Conservation (phyloP, 306 rosid species). For the Casuarina glauca region DNA sequence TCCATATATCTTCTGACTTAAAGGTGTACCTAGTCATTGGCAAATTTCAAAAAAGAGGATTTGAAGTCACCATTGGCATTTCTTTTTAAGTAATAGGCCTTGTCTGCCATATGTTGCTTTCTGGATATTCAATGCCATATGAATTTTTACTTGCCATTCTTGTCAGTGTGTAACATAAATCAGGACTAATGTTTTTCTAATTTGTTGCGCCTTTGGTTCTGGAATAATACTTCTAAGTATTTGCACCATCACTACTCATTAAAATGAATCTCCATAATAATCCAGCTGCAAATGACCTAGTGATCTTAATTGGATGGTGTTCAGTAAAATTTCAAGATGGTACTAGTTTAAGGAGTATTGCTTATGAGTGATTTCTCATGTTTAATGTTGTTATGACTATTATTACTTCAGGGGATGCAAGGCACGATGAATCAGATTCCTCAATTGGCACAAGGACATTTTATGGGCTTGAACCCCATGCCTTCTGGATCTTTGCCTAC, state of each 20-base stretch:
- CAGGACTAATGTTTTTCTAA: not conserved
- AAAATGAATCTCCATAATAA: not conserved
- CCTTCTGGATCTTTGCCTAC: slow-evolving; percentile 77
- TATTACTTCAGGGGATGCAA: slow-evolving; percentile 74
- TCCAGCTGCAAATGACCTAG: not conserved
- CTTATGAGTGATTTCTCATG: not conserved
- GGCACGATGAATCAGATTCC: slow-evolving; percentile 82
- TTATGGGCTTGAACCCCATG: slow-evolving; percentile 89
- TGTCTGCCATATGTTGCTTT: not conserved
- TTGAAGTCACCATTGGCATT: not conserved
- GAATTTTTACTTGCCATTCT: not conserved
- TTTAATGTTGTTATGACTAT: not conserved
- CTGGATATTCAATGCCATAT: slow-evolving; percentile 3
- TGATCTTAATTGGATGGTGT: not conserved
- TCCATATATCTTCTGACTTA: not conserved
- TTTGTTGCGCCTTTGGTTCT: not conserved
- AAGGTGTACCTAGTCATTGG: not conserved
- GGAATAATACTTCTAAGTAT: slow-evolving; percentile 8
- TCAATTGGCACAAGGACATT: slow-evolving; percentile 81
- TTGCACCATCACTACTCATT: not conserved
- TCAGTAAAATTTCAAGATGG: not conserved
- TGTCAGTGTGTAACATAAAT: not conserved
- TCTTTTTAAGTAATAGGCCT: not conserved
- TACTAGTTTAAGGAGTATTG: not conserved
- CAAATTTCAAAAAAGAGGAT: not conserved